phyloP scores from a whole-genome alignment of 2,329 filamentous ascomycete species.

The Neophaeococcomyces aloes region DNA sequence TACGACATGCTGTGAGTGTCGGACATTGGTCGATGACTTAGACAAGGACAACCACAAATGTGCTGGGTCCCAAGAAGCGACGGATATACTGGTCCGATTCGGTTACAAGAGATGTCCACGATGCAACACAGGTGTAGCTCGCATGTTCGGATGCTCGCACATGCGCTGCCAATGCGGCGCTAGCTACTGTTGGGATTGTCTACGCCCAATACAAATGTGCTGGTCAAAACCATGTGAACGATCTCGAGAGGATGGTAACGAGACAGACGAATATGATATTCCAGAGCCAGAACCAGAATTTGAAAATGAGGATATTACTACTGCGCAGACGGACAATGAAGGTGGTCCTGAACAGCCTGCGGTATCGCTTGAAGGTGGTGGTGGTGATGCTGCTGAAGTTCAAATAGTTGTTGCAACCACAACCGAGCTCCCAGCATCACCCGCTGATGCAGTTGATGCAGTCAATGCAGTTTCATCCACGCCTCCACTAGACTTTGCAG shows the following conservation, averaged over 20 bases:
- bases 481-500: too few species aligned
- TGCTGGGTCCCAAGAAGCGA: constrained; percentile 27
- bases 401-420: too few species aligned
- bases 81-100: constrained; percentile 32
- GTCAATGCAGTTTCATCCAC: too few species aligned
- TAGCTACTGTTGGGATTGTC: constrained; percentile 42
- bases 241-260: constrained; percentile 13
- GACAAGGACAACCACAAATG: constrained; percentile 17
- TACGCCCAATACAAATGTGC: constrained; percentile 27
- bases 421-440: too few species aligned
- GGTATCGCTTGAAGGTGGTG: not conserved
- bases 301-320: constrained; percentile 1
- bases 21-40: constrained; percentile 29
- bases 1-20: constrained; percentile 36
- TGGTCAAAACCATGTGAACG: constrained; percentile 11
- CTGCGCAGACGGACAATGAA: not conserved
- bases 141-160: constrained; percentile 41
- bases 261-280: constrained; percentile 15
- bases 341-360: constrained; percentile 1
- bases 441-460: too few species aligned
- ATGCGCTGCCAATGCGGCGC: constrained; percentile 41
- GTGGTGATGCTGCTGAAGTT: too few species aligned
- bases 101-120: constrained; percentile 42
- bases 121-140: constrained; percentile 38
- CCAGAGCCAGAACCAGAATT: constrained; percentile 12